Conservation (phyloP, 164 flowering plant species). For the Protea cynaroides region DNA sequence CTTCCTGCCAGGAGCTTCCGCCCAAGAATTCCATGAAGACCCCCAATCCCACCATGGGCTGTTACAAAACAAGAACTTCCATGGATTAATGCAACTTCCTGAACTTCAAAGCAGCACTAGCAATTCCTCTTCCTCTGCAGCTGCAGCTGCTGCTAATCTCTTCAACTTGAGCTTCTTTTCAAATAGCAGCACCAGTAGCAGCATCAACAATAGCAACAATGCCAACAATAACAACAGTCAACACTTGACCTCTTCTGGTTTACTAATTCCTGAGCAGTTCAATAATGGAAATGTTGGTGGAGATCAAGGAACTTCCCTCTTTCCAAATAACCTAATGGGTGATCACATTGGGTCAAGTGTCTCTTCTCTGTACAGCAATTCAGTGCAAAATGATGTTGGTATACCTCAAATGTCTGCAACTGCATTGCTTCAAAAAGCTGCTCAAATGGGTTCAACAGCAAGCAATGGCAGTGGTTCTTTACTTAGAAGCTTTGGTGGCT, state of each 20-base stretch:
- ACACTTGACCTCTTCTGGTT: conserved; percentile 25
- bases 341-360: conserved; percentile 25
- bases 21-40: conserved; percentile 35
- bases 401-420: conserved; percentile 79
- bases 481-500: conserved; percentile 39
- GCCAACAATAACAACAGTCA: conserved; percentile 16
- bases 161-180: conserved; percentile 56
- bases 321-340: conserved; percentile 33
- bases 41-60: conserved; percentile 28
- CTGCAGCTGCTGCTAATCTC: conserved; percentile 28
- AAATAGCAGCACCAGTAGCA: conserved; percentile 22
- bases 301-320: conserved; percentile 28
- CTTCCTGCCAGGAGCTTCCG: conserved; percentile 25
- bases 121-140: conserved; percentile 19
- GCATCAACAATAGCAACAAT: conserved; percentile 21
- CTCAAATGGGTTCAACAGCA: conserved; percentile 74
- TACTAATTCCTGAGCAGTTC: conserved; percentile 31
- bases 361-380: conserved; percentile 30
- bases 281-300: conserved; percentile 24
- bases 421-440: conserved; percentile 78
- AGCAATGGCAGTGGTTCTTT: conserved; percentile 34
- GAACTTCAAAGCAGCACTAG: conserved; percentile 38
- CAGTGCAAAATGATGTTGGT: conserved; percentile 25
- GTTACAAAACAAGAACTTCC: conserved; percentile 35
- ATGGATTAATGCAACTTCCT: conserved; percentile 61